A percentile compares a stretch with the other conserved stretches of the same genome.
phyloP scores from a whole-genome alignment of 495 filamentous ascomycete species.

The Rhizodiscina lignyota region DNA sequence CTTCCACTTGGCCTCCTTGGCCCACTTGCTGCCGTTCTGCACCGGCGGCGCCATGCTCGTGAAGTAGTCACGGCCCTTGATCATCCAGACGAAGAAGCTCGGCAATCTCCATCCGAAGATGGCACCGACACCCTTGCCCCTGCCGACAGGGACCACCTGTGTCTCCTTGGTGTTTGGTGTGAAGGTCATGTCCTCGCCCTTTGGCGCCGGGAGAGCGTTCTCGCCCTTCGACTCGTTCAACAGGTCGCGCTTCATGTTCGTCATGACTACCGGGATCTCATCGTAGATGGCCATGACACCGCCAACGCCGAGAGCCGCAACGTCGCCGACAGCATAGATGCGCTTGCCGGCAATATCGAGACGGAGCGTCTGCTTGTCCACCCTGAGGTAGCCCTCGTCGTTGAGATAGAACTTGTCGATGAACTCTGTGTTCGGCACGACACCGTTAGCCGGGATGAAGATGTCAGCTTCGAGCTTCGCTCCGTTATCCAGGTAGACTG shows the following conservation, averaged over 20 bases:
- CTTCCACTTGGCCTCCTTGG: no score
- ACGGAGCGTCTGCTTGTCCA: conserved; percentile 25
- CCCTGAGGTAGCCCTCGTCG: conserved; percentile 23
- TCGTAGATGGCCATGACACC: conserved; percentile 25
- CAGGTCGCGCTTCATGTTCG: conserved; percentile 29
- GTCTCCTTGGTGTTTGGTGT: conserved; percentile 16
- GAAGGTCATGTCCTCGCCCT: conserved; percentile 14
- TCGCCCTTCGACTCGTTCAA: conserved; percentile 6
- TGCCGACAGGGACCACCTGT: conserved; percentile 37
- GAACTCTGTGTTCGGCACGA: conserved; percentile 28
- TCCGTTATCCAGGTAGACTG: conserved; percentile 14
- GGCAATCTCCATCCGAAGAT: conserved; percentile 35
- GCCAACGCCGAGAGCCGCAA: conserved; percentile 11
- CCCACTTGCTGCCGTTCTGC: conserved; percentile 37
- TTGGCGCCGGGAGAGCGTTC: not conserved
- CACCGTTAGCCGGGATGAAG: conserved; percentile 32
- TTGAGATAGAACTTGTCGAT: conserved; percentile 20
- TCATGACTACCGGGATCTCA: conserved; percentile 23
- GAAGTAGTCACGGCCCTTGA: conserved; percentile 49
- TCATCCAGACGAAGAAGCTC: conserved; percentile 36
- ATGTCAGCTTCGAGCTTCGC: conserved; percentile 22
- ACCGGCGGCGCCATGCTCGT: conserved; percentile 28
- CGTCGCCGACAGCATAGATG: conserved; percentile 33
- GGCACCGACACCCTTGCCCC: conserved; percentile 36
- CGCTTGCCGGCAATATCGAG: conserved; percentile 30